phyloP scores from a whole-genome alignment of 495 filamentous ascomycete species.

The Alectoria sarmentosa region DNA sequence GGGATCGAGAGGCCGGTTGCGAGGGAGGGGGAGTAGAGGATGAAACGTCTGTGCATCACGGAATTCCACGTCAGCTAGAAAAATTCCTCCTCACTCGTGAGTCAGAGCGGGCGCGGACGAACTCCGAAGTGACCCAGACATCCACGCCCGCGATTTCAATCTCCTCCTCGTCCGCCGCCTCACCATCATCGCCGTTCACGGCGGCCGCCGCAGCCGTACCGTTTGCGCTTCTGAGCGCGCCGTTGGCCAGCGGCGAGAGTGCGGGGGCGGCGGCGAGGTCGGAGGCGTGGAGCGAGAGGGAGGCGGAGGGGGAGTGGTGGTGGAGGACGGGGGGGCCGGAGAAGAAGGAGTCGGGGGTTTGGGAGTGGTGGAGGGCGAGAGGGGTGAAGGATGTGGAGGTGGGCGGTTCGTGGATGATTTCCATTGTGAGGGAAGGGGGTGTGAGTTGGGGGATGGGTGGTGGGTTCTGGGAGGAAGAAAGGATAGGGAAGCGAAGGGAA shows the following conservation, averaged over 20 bases:
- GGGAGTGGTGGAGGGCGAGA: constrained; percentile 71
- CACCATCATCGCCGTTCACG: constrained; percentile 14
- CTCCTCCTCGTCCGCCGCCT: constrained; percentile 27
- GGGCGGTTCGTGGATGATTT: constrained; percentile 44
- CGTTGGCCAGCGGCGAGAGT: constrained; percentile 40
- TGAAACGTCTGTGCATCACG: constrained; percentile 40
- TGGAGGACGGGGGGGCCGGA: constrained; percentile 72
- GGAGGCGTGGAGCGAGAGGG: constrained; percentile 27
- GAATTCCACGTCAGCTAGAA: no score
- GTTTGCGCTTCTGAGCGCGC: constrained; percentile 27
- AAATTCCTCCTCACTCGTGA: no score
- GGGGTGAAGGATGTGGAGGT: constrained; percentile 55
- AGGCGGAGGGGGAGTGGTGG: constrained; percentile 43
- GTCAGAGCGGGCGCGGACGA: constrained; percentile 28
- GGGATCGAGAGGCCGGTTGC: constrained; percentile 67
- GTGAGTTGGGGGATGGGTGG: no score
- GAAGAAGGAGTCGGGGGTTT: constrained; percentile 80
- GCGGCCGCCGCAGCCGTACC: constrained; percentile 21
- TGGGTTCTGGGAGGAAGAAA: no score
- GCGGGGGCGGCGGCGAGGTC: constrained; percentile 40
- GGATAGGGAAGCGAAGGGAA: no score
- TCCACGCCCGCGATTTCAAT: constrained; percentile 49
- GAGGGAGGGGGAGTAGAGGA: constrained; percentile 56
- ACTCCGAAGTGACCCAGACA: constrained; percentile 76
- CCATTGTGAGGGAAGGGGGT: constrained; percentile 29